Conservation (phyloP, 1,284 basidiomycete species). For the Cryptococcus jaspeensis region DNA sequence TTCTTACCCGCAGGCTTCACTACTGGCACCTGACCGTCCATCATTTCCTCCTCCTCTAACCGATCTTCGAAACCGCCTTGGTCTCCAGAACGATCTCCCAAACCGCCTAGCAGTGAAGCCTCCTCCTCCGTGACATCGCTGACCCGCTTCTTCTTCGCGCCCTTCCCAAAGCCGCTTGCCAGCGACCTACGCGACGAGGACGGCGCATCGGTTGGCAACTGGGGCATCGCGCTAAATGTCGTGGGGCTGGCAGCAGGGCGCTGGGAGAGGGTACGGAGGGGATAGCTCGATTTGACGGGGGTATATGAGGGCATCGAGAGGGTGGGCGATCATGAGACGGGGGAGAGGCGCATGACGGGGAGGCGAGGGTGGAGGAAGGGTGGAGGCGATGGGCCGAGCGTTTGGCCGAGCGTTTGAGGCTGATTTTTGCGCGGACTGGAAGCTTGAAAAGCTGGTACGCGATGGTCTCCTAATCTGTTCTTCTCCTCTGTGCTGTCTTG, state of each 20-base stretch:
- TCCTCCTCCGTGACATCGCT: constrained; percentile 36
- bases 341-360: too few relatives aligned
- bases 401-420: too few relatives aligned
- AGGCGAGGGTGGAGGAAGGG: too few relatives aligned
- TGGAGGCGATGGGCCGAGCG: too few relatives aligned
- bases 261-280: constrained; percentile 22
- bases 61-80: constrained; percentile 2
- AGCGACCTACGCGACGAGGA: constrained; percentile 1
- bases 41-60: not conserved
- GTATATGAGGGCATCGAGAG: not conserved
- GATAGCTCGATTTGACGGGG: not conserved
- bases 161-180: constrained; percentile 8
- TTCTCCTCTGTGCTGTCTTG: too few relatives aligned
- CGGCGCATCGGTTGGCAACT: not conserved
- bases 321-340: too few relatives aligned
- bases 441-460: too few relatives aligned
- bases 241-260: constrained; percentile 1
- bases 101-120: constrained; percentile 17
- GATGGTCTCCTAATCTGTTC: too few relatives aligned
- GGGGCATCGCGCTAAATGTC: not conserved
- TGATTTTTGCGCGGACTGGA: too few relatives aligned
- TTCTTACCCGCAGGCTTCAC: not conserved
- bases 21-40: not conserved
- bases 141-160: constrained; percentile 33
- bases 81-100: constrained; percentile 1